Evolutionary conservation across 768 basidiomycete species (phyloP), one percentile per base, ranked within the genome.

Genomic region (Lactarius trivialis): DNA sequence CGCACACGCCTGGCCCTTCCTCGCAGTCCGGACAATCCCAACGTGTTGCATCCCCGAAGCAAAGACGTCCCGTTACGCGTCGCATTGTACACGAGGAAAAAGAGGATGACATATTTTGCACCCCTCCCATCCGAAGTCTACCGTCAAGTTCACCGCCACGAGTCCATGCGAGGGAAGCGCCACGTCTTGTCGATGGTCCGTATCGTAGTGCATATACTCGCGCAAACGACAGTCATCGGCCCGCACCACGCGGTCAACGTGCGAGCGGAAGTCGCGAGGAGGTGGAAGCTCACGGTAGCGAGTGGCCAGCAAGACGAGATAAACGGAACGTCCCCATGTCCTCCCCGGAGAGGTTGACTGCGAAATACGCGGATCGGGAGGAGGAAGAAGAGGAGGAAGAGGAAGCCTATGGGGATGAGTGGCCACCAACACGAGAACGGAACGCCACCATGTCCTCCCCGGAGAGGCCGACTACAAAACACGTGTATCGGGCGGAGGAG

Each of bases 191-290:
- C 19, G 67, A 70, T 30, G 70, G 71, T 9, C 61, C 70, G 7
- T 70, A 66, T 53, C 69, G 66, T 51, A 69, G 61, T 52, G 66
- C 67, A 36, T 67, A 70, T 28, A 66, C 67, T 8, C 68, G 68
- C 58, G 52, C 63, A 24, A 65, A 56, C 1, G 68, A 67, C 4
- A 52, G 52, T 12, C 15, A 57, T 11, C 62, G 56, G 12, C 41
- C 61, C 32, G 52, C 56, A 48, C 32, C 48, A 6, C 60, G 34
- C 33, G 48, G 41, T 28, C 59, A 58, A 19, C 64, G 36, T 7
- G 58, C 56, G 41, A 66, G 55, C 32, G 60, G 60, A 57, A 60
- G 56, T 3, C 57, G 58, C 11, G 51, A 59, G n/a, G 64, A 48
- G 32, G 45, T 21, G 5, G 56, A 52, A 2, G 30, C 55, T 33